Evolutionary conservation across 257 asterid species (phyloP), one percentile per base, ranked within the genome.

Genomic region (Voacanga thouarsii): DNA sequence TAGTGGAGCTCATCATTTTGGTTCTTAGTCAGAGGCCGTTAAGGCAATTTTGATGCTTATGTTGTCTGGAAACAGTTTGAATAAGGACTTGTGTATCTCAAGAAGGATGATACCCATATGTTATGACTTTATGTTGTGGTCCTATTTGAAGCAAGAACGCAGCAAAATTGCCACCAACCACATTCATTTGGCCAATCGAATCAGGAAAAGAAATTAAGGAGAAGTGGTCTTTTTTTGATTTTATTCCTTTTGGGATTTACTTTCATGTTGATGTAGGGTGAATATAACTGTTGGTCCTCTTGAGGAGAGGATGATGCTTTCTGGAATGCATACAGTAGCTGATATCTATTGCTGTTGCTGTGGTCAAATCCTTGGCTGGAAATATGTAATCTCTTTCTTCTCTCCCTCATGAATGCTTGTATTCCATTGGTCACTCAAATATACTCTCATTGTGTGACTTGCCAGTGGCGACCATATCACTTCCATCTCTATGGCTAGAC

Each of bases 281-380:
- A 94, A 94, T 78, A 63, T 90, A 47, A 84, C 89, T n/a, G 39
- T 78, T 51, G 98, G 98, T 74, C 88, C 85, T 77, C 89, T 12
- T 28, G 97, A 94, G 78, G 96, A 92, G 79, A 92, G 97, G 83
- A 53, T 80, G 87, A 94, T 94, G 98, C 82, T 90, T 41, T 86
- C 97, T 30, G 97, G 97, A 60, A 81, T 78, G 92, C 96, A 94
- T 74, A 92, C 92, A 0, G 92, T 94, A 1, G 92, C 91, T 3
- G 98, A 94, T 80, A 85, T 89, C 30, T 94, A 85, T 81, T 94
- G 98, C 83, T 88, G 92, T 85, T 85, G 77, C 73, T 94, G 98
- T 56, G 94, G 97, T 49, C 95, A 91, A 66, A 83, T 85, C 53
- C 85, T 91, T 71, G 97, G 98, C 74, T 94, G 98, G 97, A 94